Conservation (phyloP, 2,329 filamentous ascomycete genomes). For the Hysterium pulicare region DNA sequence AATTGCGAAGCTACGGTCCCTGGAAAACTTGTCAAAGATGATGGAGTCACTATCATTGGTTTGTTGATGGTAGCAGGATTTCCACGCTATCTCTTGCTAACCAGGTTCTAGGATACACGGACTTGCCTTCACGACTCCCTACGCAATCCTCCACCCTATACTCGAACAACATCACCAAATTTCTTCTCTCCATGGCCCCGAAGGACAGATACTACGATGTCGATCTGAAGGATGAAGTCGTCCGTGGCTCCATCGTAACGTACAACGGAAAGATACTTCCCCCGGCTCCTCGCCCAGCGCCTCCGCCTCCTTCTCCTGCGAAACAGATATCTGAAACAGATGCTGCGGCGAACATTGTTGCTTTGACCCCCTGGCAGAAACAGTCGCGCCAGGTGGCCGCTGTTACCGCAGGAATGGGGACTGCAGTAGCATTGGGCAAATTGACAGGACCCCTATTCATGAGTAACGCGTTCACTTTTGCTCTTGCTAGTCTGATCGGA, state of each 20-base stretch:
- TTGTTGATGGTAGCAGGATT: conserved; percentile 26
- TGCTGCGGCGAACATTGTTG: conserved; percentile 55
- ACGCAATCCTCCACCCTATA: conserved; percentile 89
- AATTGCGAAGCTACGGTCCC: conserved; percentile 81
- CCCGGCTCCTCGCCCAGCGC: conserved; percentile 66
- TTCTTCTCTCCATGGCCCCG: conserved; percentile 76
- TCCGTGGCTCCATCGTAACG: conserved; percentile 79
- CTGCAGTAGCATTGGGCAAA: conserved; percentile 73
- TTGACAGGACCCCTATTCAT: conserved; percentile 81
- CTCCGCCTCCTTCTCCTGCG: conserved; percentile 53
- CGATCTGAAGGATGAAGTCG: conserved; percentile 79
- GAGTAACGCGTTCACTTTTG: conserved; percentile 82
- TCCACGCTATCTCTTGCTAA: conserved; percentile 9
- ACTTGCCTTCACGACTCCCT: conserved; percentile 79
- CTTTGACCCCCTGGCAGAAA: conserved; percentile 78
- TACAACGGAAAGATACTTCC: conserved; percentile 73
- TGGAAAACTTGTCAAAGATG: conserved; percentile 66
- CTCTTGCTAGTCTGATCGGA: conserved; percentile 77
- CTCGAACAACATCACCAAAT: conserved; percentile 91
- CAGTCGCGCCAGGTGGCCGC: conserved; percentile 70
- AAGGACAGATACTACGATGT: conserved; percentile 76
- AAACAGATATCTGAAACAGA: conserved; percentile 40
- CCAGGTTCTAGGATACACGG: conserved; percentile 61
- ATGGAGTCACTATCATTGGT: conserved; percentile 83
- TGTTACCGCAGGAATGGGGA: conserved; percentile 74